phyloP scores from a whole-genome alignment of 345 rosid genomes.

The Syzygium oleosum region DNA sequence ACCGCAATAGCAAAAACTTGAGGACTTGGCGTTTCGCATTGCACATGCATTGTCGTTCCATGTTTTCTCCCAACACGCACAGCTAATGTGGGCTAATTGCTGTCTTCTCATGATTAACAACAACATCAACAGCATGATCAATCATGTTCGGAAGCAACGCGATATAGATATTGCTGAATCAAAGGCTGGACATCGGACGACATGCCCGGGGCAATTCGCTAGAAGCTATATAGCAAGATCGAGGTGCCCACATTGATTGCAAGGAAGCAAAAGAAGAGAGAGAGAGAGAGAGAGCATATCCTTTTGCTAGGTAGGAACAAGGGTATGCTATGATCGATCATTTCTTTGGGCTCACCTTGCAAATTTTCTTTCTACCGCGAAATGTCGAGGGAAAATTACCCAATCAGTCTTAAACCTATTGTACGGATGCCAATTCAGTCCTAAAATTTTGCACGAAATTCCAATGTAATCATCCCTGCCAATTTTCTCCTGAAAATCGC shows the following conservation, averaged over 20 bases:
- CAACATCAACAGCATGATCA: not conserved
- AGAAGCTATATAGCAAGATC: not conserved
- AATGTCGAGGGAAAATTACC: not conserved
- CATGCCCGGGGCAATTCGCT: not conserved
- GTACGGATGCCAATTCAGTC: not conserved
- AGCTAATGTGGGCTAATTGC: not conserved
- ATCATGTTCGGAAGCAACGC: not conserved
- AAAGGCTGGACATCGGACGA: not conserved
- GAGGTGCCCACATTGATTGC: not conserved
- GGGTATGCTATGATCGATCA: not conserved
- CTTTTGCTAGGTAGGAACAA: not conserved
- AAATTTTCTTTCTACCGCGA: not conserved
- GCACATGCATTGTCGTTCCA: not conserved
- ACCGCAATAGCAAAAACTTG: not conserved
- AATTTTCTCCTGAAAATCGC: not conserved
- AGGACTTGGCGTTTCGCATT: not conserved
- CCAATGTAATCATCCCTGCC: rapidly evolving
- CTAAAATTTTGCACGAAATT: rapidly evolving
- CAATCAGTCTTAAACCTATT: not conserved
- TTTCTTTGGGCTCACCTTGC: not conserved
- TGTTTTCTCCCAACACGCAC: not conserved
- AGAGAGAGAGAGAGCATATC: not conserved
- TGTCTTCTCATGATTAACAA: not conserved
- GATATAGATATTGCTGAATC: not conserved
- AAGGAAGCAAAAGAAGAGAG: not conserved